Evolutionary conservation across 2,329 filamentous ascomycete genomes (phyloP).

Genomic region (Diatrype stigma): DNA sequence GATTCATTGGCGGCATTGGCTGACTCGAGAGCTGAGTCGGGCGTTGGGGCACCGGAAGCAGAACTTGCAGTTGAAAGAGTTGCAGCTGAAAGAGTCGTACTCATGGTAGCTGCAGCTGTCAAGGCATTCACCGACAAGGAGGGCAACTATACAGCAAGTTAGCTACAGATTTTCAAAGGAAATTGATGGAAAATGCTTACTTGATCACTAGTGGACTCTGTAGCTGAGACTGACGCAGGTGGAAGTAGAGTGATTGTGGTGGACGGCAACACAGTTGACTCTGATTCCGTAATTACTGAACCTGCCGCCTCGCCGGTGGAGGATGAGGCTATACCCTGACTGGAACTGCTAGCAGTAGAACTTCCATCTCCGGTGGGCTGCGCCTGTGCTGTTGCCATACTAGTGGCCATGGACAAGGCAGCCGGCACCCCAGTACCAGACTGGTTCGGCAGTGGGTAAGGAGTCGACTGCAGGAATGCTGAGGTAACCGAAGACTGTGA

Average conservation of each 20-base stretch:
- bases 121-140: background rate
- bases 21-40: background rate
- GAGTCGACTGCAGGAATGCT: too few relatives aligned
- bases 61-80: background rate
- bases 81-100: background rate
- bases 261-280: background rate
- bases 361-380: background rate
- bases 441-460: too few relatives aligned
- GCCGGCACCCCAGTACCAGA: background rate
- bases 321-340: background rate
- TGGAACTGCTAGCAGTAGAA: background rate
- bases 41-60: background rate
- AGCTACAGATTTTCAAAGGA: background rate
- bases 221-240: background rate
- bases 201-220: background rate
- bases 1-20: background rate
- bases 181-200: background rate
- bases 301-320: background rate
- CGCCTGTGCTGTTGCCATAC: background rate
- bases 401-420: background rate
- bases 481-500: conserved; percentile 1
- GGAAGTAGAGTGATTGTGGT: background rate
- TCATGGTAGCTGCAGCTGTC: background rate
- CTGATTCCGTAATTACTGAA: background rate
- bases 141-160: conserved; percentile 2